A percentile compares a stretch with the other conserved stretches of the same genome.
These are phyloP conservation scores for Lepiota venenata DNA, from an alignment of 768 basidiomycete genomes.

Conservation along the genomic window DNA sequence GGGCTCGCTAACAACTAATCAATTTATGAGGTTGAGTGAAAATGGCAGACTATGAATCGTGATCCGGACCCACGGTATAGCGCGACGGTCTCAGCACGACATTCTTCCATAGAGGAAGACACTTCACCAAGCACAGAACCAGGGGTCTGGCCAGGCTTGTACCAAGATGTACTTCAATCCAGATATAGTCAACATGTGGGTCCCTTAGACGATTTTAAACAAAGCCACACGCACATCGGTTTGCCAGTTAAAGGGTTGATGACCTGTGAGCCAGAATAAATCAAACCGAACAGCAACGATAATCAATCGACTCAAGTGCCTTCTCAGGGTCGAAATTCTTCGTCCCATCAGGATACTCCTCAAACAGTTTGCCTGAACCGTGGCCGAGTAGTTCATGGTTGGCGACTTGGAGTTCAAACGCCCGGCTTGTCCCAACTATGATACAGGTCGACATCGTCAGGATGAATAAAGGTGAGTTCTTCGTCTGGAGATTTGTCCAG, in stretches of 20 bases:
- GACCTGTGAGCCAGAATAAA: constrained; percentile 37
- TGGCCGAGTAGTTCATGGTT: constrained; percentile 89
- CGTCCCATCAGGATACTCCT: constrained; percentile 70
- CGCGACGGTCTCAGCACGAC: constrained; percentile 86
- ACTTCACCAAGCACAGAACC: constrained; percentile 83
- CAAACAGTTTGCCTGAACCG: constrained; percentile 80
- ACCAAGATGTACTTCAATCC: constrained; percentile 70
- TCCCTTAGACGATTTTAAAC: not conserved
- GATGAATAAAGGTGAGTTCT: constrained; percentile 78
- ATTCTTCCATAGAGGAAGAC: constrained; percentile 90
- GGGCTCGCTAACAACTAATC: constrained; percentile 64
- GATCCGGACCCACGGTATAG: constrained; percentile 59
- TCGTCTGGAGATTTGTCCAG: constrained; percentile 44
- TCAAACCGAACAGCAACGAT: not conserved
- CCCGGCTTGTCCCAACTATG: constrained; percentile 72
- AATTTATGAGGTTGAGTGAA: constrained; percentile 2
- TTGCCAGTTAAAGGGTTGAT: constrained; percentile 81
- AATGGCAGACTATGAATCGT: not conserved
- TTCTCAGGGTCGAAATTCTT: constrained; percentile 80
- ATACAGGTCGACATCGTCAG: constrained; percentile 71
- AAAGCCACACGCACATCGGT: constrained; percentile 48
- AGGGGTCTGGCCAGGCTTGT: constrained; percentile 82
- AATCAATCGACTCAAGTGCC: constrained; percentile 24
- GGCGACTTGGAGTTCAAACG: constrained; percentile 88
- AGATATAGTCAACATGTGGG: constrained; percentile 1